Conservation (phyloP, 1,139 yeast genomes). For the Hyphopichia wangnamkhiaoensis region DNA sequence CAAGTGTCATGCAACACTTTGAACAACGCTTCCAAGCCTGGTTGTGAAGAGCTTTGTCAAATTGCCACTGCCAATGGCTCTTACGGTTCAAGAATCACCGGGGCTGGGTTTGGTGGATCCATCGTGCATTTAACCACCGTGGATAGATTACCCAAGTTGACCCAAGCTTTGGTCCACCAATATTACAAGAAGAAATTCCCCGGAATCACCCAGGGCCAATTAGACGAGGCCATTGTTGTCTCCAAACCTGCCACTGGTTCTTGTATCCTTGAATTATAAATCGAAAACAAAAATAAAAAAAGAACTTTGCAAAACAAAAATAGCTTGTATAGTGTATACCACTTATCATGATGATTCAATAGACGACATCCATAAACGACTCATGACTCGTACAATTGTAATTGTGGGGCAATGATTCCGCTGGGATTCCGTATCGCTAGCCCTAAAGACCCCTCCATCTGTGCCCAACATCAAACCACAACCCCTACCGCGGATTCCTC, state of each 20-base stretch:
- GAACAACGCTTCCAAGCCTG: conserved; percentile 58
- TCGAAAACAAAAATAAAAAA: background rate
- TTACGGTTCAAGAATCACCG: conserved; percentile 69
- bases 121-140: conserved; percentile 62
- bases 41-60: conserved; percentile 51
- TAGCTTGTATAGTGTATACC: background rate
- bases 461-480: too few species aligned
- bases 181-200: conserved; percentile 56
- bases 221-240: conserved; percentile 55
- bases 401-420: too few species aligned
- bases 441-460: too few species aligned
- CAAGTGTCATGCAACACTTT: conserved; percentile 52
- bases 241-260: conserved; percentile 64
- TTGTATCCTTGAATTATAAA: conserved; percentile 32
- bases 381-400: too few species aligned
- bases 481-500: too few species aligned
- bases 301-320: background rate
- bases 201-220: conserved; percentile 39
- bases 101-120: conserved; percentile 85
- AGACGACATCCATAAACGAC: too few species aligned
- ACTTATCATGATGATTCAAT: too few species aligned
- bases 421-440: too few species aligned
- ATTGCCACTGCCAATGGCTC: conserved; percentile 61
- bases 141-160: conserved; percentile 45
- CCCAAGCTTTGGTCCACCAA: conserved; percentile 46